Conservation (phyloP, 441 rosid genomes). For the Francoa sonchifolia region DNA sequence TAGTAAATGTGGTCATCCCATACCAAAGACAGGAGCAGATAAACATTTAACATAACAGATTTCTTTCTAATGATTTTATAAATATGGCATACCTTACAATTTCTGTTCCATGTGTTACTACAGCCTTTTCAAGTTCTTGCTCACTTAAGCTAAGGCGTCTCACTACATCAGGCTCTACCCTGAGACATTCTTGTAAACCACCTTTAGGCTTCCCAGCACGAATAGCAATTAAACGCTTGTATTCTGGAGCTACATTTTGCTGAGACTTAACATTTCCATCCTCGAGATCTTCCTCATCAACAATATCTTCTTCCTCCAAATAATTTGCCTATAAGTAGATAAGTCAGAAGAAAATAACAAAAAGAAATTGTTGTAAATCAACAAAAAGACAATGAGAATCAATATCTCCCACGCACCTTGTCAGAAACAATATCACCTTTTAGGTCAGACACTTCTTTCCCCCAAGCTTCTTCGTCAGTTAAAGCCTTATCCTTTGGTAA, state of each 20-base stretch:
- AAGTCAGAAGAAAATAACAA: conserved; percentile 7
- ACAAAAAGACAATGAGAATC: neutral
- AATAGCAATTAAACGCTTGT: conserved; percentile 66
- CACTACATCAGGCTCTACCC: conserved; percentile 25
- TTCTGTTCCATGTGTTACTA: conserved; percentile 41
- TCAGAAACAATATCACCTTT: conserved; percentile 15
- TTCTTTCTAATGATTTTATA: neutral
- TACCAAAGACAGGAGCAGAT: neutral
- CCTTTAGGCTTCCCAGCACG: conserved; percentile 92
- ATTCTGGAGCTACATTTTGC: conserved; percentile 32
- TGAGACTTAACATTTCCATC: conserved; percentile 31
- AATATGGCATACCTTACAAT: conserved; percentile 46
- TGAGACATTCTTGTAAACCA: conserved; percentile 44
- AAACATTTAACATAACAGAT: neutral
- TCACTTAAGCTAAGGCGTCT: conserved; percentile 73
- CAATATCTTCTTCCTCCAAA: conserved; percentile 23
- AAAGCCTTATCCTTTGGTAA: conserved; percentile 24
- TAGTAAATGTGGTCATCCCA: neutral
- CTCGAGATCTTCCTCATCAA: conserved; percentile 31
- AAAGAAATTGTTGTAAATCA: neutral
- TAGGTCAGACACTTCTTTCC: conserved; percentile 45
- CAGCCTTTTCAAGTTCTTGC: conserved; percentile 62
- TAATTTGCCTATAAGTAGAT: conserved; percentile 30
- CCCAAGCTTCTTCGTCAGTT: conserved; percentile 65
- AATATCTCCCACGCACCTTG: conserved; percentile 33